phyloP scores from a whole-genome alignment of 2,329 filamentous ascomycete genomes.

The Microdochium bolleyi region DNA sequence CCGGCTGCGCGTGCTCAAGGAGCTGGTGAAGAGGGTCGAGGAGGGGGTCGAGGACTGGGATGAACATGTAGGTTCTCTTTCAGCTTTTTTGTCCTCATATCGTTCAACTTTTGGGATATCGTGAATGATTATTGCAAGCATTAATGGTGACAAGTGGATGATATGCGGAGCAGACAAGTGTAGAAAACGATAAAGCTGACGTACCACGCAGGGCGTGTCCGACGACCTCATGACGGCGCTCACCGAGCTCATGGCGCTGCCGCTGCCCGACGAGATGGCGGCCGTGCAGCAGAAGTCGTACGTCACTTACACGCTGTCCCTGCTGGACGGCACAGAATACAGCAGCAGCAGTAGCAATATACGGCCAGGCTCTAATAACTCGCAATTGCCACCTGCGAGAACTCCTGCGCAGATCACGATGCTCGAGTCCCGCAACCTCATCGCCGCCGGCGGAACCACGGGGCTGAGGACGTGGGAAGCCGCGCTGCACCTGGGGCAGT shows the following conservation, averaged over 20 bases:
- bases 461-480: constrained; percentile 79
- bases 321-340: constrained; percentile 10
- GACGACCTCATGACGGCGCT: constrained; percentile 69
- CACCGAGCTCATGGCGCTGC: constrained; percentile 54
- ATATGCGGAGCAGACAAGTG: too few relatives aligned
- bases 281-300: constrained; percentile 65
- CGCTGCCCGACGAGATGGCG: constrained; percentile 54
- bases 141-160: too few relatives aligned
- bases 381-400: too few relatives aligned
- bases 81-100: constrained; percentile 1
- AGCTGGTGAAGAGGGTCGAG: constrained; percentile 63
- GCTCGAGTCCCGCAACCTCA: constrained; percentile 60
- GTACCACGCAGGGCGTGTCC: constrained; percentile 61
- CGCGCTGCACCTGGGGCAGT: constrained; percentile 64
- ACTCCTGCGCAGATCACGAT: constrained; percentile 42
- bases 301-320: constrained; percentile 60
- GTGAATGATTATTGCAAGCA: too few relatives aligned
- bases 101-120: constrained; percentile 1
- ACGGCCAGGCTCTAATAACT: too few relatives aligned
- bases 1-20: constrained; percentile 64
- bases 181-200: constrained; percentile 7
- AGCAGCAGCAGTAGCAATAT: too few relatives aligned
- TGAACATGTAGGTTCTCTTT: constrained; percentile 62
- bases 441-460: constrained; percentile 65
- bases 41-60: constrained; percentile 72